Evolutionary conservation across 495 filamentous ascomycete species (phyloP).

Genomic region (Penicillium dipodomyicola): DNA sequence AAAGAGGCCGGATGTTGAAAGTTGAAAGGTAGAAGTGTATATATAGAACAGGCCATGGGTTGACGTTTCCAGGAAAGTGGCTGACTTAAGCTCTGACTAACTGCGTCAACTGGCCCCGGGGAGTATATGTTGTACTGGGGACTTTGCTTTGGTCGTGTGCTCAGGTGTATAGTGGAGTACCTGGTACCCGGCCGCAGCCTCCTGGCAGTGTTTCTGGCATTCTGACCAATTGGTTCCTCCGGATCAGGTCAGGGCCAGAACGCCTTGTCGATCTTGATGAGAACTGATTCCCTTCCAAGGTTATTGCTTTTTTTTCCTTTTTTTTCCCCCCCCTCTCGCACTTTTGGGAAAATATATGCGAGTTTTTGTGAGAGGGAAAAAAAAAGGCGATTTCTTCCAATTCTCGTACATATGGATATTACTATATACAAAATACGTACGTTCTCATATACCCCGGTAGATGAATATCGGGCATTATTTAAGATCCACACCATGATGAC

Average conservation of each 20-base stretch:
- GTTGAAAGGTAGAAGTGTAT: conserved; percentile 6
- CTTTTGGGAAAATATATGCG: not conserved
- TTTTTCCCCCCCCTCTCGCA: too few species aligned
- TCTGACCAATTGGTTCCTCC: conserved; percentile 19
- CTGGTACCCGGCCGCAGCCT: conserved; percentile 9
- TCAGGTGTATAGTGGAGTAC: conserved; percentile 13
- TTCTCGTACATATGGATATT: not conserved
- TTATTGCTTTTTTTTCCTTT: too few species aligned
- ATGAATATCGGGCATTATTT: not conserved
- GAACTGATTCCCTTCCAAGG: not conserved
- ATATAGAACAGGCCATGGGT: conserved; percentile 14
- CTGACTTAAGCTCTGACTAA: conserved; percentile 30
- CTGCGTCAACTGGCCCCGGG: not conserved
- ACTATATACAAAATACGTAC: too few species aligned
- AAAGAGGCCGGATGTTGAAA: not conserved
- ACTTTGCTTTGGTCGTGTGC: conserved; percentile 6
- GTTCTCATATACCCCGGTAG: not conserved
- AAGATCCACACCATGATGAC: conserved; percentile 10
- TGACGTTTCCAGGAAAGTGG: conserved; percentile 30
- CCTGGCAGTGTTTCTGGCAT: not conserved
- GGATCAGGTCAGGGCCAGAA: conserved; percentile 27
- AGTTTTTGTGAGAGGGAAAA: not conserved
- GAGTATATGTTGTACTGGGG: conserved; percentile 4
- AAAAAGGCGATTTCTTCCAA: not conserved
- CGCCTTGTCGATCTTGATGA: conserved; percentile 17